phyloP scores from a whole-genome alignment of 306 rosid species.

The Castanopsis chinensis region DNA sequence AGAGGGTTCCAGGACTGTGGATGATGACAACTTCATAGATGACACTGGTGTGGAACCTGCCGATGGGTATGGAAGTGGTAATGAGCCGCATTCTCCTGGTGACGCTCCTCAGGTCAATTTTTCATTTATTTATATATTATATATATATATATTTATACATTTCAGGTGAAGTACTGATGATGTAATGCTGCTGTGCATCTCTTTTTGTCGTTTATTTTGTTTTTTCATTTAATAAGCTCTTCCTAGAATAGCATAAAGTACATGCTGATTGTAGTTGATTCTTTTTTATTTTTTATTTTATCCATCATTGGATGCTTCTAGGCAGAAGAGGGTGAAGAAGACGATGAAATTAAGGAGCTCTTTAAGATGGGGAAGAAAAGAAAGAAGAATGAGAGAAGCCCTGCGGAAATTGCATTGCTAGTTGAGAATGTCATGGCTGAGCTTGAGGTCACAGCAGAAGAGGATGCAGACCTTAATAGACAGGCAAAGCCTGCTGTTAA shows the following conservation, averaged over 20 bases:
- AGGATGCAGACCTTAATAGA: conserved; percentile 85
- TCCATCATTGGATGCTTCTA: conserved; percentile 31
- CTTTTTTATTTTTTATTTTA: neutral
- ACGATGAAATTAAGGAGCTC: conserved; percentile 68
- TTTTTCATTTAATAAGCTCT: neutral
- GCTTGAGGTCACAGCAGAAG: conserved; percentile 95
- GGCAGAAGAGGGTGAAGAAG: conserved; percentile 95
- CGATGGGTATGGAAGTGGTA: conserved; percentile 55
- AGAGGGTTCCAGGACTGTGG: conserved; percentile 70
- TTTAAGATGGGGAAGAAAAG: conserved; percentile 81
- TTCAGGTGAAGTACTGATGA: neutral
- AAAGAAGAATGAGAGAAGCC: conserved; percentile 87
- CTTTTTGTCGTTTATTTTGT: neutral
- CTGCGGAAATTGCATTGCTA: conserved; percentile 83
- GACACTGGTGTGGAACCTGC: conserved; percentile 87
- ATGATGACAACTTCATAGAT: conserved; percentile 96
- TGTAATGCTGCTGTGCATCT: neutral
- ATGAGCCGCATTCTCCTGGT: conserved; percentile 71
- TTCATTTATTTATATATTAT: neutral
- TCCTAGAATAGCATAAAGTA: neutral
- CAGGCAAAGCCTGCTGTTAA: conserved; percentile 86
- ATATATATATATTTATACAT: too few species aligned
- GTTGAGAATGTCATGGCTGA: conserved; percentile 98
- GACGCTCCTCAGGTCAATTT: conserved; percentile 70
- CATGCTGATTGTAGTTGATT: neutral